These are phyloP conservation scores for Cytospora piceicola DNA, from an alignment of 2,329 filamentous ascomycete species.

Conservation along the genomic window DNA sequence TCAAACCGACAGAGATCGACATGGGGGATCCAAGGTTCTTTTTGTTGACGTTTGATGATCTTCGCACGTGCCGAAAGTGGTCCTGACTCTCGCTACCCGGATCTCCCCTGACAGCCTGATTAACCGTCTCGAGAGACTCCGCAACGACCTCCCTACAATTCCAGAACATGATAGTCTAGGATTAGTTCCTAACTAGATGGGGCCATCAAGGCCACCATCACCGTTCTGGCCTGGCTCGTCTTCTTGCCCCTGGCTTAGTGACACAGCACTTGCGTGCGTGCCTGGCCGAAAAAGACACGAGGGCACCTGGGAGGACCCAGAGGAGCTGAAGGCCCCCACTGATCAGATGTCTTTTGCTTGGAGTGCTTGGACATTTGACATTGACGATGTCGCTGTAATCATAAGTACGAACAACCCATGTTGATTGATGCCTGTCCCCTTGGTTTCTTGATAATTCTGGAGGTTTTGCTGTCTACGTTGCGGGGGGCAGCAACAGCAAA, in stretches of 20 bases:
- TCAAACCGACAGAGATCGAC: background rate
- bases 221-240: background rate
- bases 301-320: too few relatives aligned
- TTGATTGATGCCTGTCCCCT: background rate
- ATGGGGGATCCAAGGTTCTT: background rate
- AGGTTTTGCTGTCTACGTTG: background rate
- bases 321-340: slow-evolving; percentile 20
- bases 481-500: background rate
- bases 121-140: background rate
- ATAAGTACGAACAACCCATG: too few relatives aligned
- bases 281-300: slow-evolving; percentile 10
- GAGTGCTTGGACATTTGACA: slow-evolving; percentile 3
- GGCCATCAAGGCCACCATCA: background rate
- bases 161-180: background rate
- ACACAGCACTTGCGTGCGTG: background rate
- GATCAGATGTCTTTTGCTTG: slow-evolving; percentile 21
- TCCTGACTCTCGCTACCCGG: background rate
- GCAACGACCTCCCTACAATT: too few relatives aligned
- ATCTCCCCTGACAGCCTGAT: background rate
- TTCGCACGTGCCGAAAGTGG: background rate
- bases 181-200: background rate
- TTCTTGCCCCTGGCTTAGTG: slow-evolving; percentile 23
- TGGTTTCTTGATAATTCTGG: background rate
- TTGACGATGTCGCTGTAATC: too few relatives aligned
- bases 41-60: background rate